Evolutionary conservation across 2,329 filamentous ascomycete species (phyloP).

Genomic region (Xylariaceae sp.): DNA sequence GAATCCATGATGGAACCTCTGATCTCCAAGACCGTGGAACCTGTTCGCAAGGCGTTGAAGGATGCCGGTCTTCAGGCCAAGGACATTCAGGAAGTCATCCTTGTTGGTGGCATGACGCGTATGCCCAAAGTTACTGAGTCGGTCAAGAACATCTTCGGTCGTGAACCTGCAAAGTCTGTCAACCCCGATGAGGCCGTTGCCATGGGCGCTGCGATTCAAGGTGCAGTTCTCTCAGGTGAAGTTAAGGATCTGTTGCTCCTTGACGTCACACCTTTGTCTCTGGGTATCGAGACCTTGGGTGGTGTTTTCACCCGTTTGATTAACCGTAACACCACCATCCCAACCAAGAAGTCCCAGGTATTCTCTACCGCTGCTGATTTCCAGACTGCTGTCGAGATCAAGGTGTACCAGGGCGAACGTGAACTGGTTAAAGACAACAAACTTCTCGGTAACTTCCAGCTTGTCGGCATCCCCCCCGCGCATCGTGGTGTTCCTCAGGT

Average conservation of each 20-base stretch:
- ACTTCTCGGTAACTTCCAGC: slow-evolving; percentile 98
- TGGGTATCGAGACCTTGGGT: slow-evolving; percentile 96
- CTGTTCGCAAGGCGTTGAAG: slow-evolving; percentile 94
- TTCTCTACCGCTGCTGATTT: slow-evolving; percentile 98
- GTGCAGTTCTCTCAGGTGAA: slow-evolving; percentile 92
- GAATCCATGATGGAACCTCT: slow-evolving; percentile 90
- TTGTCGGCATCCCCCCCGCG: slow-evolving; percentile 92
- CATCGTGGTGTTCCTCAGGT: slow-evolving; percentile 95
- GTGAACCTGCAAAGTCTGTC: slow-evolving; percentile 94
- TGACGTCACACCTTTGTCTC: slow-evolving; percentile 91
- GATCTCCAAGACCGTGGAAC: slow-evolving; percentile 80
- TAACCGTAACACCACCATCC: slow-evolving; percentile 98
- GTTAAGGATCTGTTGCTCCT: slow-evolving; percentile 94
- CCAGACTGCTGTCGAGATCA: slow-evolving; percentile 98
- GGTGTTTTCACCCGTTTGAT: slow-evolving; percentile 98
- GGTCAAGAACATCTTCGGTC: slow-evolving; percentile 94
- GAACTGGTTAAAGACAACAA: slow-evolving; percentile 99
- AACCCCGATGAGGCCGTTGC: slow-evolving; percentile 98
- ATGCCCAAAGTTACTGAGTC: slow-evolving; percentile 98
- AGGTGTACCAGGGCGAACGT: slow-evolving; percentile 99
- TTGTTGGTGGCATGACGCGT: slow-evolving; percentile 98
- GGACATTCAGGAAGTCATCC: slow-evolving; percentile 96
- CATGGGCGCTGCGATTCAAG: slow-evolving; percentile 95
- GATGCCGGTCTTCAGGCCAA: slow-evolving; percentile 86
- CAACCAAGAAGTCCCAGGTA: slow-evolving; percentile 97